A percentile compares a stretch with the other conserved stretches of the same genome.
These are phyloP conservation scores for Pneumocystis sp. DNA, from an alignment of 1,139 yeast genomes.

Conservation along the genomic window DNA sequence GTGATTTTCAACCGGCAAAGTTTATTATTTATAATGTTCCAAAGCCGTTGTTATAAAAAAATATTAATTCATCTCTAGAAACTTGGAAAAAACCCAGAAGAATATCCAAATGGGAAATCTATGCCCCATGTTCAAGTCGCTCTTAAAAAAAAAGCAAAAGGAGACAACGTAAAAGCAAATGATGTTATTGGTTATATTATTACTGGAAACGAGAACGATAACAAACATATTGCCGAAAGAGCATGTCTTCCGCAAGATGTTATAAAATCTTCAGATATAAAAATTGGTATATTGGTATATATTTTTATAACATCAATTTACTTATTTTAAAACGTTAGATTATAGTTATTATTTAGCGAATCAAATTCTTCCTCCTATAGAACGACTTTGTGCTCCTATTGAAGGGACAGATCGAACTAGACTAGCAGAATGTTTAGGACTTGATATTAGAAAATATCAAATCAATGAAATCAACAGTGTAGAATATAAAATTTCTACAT, in stretches of 20 bases:
- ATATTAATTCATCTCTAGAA: constrained; percentile 19
- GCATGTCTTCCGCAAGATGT: constrained; percentile 17
- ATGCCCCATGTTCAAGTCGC: constrained; percentile 96
- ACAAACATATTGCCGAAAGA: constrained; percentile 16
- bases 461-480: constrained; percentile 19
- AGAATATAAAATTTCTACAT: constrained; percentile 42
- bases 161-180: constrained; percentile 77
- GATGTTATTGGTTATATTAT: constrained; percentile 81
- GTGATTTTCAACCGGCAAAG: constrained; percentile 49
- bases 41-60: constrained; percentile 23
- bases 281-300: background rate
- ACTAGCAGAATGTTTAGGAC: constrained; percentile 61
- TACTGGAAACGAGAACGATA: constrained; percentile 33
- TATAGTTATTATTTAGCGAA: constrained; percentile 66
- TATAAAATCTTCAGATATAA: constrained; percentile 14
- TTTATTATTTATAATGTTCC: constrained; percentile 12
- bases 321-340: constrained; percentile 45
- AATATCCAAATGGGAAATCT: constrained; percentile 40
- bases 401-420: constrained; percentile 77
- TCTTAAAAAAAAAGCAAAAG: constrained; percentile 56
- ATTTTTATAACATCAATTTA: background rate
- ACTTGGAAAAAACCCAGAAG: constrained; percentile 29
- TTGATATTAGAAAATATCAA: constrained; percentile 54
- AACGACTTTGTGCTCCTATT: constrained; percentile 68
- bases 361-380: constrained; percentile 83